phyloP scores from a whole-genome alignment of 306 rosid species.

The Cucurbita ficifolia region DNA sequence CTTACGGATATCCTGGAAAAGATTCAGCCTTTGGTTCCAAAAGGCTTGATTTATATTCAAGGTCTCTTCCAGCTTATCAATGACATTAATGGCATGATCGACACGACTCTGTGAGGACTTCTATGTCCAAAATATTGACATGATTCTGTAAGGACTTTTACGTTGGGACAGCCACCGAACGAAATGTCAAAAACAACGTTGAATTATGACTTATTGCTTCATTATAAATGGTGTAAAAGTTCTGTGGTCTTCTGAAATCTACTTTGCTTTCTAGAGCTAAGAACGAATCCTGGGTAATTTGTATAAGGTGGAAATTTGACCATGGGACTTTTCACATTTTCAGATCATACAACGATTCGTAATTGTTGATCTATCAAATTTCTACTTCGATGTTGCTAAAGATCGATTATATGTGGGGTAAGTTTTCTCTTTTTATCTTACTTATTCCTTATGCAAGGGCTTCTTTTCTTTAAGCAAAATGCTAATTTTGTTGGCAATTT shows the following conservation, averaged over 20 bases:
- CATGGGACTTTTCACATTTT: background rate
- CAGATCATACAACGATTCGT: constrained; percentile 93
- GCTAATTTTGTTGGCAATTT: background rate
- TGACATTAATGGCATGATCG: background rate
- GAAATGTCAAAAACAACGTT: background rate
- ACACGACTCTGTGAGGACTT: background rate
- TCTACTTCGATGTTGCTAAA: constrained; percentile 91
- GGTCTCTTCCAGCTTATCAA: background rate
- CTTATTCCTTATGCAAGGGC: background rate
- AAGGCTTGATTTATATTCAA: background rate
- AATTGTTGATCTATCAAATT: constrained; percentile 85
- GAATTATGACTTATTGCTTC: background rate
- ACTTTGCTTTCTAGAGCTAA: background rate
- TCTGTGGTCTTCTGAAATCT: background rate
- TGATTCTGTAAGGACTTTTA: background rate
- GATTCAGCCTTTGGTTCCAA: background rate
- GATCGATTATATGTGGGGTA: constrained; percentile 99
- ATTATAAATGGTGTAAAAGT: background rate
- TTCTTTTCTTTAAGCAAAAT: background rate
- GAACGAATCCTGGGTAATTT: background rate
- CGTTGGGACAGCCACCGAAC: background rate
- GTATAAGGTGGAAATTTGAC: background rate
- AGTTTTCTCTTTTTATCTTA: background rate
- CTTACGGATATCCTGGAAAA: background rate
- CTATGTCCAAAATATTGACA: background rate